A percentile compares a stretch with the other conserved stretches of the same genome.
phyloP scores from a whole-genome alignment of 2,329 filamentous ascomycete species.

The Paramyrothecium roridum region DNA sequence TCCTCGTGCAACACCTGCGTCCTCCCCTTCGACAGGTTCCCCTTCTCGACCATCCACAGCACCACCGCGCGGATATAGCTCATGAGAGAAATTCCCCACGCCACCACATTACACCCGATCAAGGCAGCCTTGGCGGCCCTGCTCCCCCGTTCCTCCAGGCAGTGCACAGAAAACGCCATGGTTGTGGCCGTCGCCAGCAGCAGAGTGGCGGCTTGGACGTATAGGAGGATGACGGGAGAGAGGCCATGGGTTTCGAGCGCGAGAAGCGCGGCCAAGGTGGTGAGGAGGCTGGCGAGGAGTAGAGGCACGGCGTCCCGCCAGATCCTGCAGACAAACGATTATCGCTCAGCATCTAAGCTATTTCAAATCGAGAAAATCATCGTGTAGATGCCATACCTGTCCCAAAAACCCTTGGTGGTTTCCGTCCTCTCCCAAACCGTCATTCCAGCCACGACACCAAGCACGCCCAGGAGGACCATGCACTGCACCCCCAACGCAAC shows the following conservation, averaged over 20 bases:
- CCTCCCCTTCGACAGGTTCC: too few species aligned
- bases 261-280: conserved; percentile 18
- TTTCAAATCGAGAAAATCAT: background rate
- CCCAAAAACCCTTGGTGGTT: conserved; percentile 16
- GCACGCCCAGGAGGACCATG: conserved; percentile 16
- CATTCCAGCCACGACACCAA: conserved; percentile 21
- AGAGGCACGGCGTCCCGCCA: conserved; percentile 18
- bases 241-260: conserved; percentile 21
- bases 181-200: conserved; percentile 13
- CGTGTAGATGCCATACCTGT: conserved; percentile 13
- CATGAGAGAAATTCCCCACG: conserved; percentile 22
- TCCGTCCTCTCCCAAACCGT: conserved; percentile 19
- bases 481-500: conserved; percentile 22
- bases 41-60: conserved; percentile 19
- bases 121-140: conserved; percentile 17
- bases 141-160: conserved; percentile 15
- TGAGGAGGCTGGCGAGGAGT: conserved; percentile 13
- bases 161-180: conserved; percentile 15
- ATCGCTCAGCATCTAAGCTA: background rate
- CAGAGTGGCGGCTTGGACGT: conserved; percentile 21
- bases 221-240: conserved; percentile 20
- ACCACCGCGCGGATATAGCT: conserved; percentile 23
- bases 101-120: conserved; percentile 20
- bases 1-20: too few species aligned
- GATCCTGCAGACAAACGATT: conserved; percentile 14